Percentiles rank a stretch among this genome's conserved stretches.
Evolutionary conservation across 208 protist genomes (phyloP).

Genomic region (Crithidia sp.): DNA sequence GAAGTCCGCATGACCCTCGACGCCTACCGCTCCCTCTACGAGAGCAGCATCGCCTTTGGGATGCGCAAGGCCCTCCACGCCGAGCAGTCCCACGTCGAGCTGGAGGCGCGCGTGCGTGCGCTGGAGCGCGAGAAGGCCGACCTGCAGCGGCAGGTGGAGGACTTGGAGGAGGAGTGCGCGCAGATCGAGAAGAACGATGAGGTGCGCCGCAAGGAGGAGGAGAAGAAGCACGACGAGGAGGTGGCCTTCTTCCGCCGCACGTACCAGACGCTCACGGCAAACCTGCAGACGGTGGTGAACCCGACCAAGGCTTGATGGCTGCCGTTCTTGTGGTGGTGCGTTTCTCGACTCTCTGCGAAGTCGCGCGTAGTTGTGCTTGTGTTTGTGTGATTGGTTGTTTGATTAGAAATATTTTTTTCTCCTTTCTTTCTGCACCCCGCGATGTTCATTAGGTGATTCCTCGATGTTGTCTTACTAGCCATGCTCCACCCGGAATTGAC

Average conservation of each 20-base stretch:
- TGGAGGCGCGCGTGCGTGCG: slow-evolving; percentile 92
- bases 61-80: slow-evolving; percentile 98
- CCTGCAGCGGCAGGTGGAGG: slow-evolving; percentile 89
- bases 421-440: neutral
- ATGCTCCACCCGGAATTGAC: no score
- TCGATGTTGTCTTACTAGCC: neutral
- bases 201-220: slow-evolving; percentile 91
- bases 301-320: slow-evolving; percentile 68
- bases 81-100: slow-evolving; percentile 96
- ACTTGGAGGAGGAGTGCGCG: slow-evolving; percentile 70
- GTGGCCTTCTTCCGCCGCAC: slow-evolving; percentile 96
- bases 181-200: slow-evolving; percentile 92
- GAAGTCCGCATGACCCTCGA: slow-evolving; percentile 94
- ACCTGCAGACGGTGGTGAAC: slow-evolving; percentile 91
- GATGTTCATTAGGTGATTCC: neutral
- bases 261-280: slow-evolving; percentile 95
- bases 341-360: no score
- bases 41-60: slow-evolving; percentile 93
- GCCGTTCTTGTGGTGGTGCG: no score
- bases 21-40: slow-evolving; percentile 85
- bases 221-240: slow-evolving; percentile 97
- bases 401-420: no score
- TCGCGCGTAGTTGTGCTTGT: no score
- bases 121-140: slow-evolving; percentile 95
- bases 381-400: no score